phyloP scores from a whole-genome alignment of 2,329 filamentous ascomycete genomes.

The Amphichorda felina region DNA sequence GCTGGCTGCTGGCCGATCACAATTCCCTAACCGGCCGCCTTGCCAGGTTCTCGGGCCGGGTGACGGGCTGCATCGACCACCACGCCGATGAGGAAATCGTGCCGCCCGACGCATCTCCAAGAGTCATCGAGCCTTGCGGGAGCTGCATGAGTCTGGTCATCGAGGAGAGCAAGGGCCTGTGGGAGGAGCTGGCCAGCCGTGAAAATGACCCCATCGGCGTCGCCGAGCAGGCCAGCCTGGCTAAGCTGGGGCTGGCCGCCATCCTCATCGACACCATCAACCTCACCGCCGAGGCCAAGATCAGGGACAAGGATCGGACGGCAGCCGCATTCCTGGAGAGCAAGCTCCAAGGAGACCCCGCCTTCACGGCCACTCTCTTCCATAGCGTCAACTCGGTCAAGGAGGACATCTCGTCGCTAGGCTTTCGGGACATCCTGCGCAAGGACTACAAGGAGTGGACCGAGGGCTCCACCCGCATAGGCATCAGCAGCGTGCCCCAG shows the following conservation, averaged over 20 bases:
- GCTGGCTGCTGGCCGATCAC: conserved; percentile 71
- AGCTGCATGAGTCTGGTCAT: conserved; percentile 65
- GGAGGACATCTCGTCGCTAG: conserved; percentile 49
- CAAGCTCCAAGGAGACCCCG: conserved; percentile 16
- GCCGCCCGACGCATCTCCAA: conserved; percentile 31
- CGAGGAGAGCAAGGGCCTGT: conserved; percentile 42
- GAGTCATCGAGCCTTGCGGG: conserved; percentile 54
- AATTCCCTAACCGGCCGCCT: conserved; percentile 58
- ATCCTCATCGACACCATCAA: conserved; percentile 65
- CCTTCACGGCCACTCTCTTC: conserved; percentile 35
- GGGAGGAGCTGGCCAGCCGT: conserved; percentile 36
- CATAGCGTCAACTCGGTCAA: conserved; percentile 51
- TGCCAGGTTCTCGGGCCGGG: conserved; percentile 32
- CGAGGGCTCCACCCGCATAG: conserved; percentile 43
- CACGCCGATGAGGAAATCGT: conserved; percentile 60
- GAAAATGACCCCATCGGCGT: conserved; percentile 9
- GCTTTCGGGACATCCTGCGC: conserved; percentile 54
- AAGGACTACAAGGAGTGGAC: conserved; percentile 83
- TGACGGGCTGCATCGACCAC: conserved; percentile 64
- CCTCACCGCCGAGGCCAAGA: conserved; percentile 50
- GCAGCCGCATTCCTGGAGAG: conserved; percentile 49
- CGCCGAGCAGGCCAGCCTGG: conserved; percentile 44
- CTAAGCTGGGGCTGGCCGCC: conserved; percentile 55
- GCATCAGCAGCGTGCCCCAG: conserved; percentile 56
- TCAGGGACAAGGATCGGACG: conserved; percentile 46